A percentile compares a stretch with the other conserved stretches of the same genome.
These are phyloP conservation scores for Turnera subulata DNA, from an alignment of 345 rosid genomes.

Conservation along the genomic window DNA sequence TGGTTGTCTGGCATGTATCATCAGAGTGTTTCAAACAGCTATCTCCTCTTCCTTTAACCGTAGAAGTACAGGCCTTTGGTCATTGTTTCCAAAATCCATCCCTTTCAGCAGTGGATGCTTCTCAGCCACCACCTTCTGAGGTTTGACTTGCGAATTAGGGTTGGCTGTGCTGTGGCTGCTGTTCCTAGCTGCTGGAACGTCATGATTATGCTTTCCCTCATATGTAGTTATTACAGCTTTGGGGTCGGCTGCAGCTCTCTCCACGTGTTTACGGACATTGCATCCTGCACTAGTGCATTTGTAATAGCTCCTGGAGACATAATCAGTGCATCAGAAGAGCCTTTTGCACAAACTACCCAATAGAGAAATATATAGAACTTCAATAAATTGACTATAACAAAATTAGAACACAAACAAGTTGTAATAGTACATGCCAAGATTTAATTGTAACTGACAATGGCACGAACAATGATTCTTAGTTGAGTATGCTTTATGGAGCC, in stretches of 20 bases:
- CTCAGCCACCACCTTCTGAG: slow-evolving; percentile 24
- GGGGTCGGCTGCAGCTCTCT: slow-evolving; percentile 85
- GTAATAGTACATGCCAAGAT: no score
- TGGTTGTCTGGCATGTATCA: neutral
- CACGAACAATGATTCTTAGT: no score
- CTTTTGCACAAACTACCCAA: neutral
- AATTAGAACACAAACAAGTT: no score
- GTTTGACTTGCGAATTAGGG: slow-evolving; percentile 25
- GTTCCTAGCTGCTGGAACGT: slow-evolving; percentile 73
- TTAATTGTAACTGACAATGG: no score
- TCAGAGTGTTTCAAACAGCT: slow-evolving; percentile 29
- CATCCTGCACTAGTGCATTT: slow-evolving; percentile 83
- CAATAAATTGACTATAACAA: no score
- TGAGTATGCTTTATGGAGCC: no score
- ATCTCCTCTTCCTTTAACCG: slow-evolving; percentile 69
- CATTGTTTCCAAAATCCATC: slow-evolving; percentile 44
- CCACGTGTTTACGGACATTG: slow-evolving; percentile 91
- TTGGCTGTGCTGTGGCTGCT: slow-evolving; percentile 38
- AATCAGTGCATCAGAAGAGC: slow-evolving; percentile 16
- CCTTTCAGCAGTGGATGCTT: slow-evolving; percentile 36
- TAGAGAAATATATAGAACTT: no score
- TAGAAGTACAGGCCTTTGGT: slow-evolving; percentile 55
- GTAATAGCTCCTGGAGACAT: slow-evolving; percentile 70
- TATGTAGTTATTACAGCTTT: slow-evolving; percentile 92
- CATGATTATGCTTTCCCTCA: slow-evolving; percentile 92